These are phyloP conservation scores for Cyclocybe cylindracea DNA, from an alignment of 768 basidiomycete genomes.

Conservation along the genomic window DNA sequence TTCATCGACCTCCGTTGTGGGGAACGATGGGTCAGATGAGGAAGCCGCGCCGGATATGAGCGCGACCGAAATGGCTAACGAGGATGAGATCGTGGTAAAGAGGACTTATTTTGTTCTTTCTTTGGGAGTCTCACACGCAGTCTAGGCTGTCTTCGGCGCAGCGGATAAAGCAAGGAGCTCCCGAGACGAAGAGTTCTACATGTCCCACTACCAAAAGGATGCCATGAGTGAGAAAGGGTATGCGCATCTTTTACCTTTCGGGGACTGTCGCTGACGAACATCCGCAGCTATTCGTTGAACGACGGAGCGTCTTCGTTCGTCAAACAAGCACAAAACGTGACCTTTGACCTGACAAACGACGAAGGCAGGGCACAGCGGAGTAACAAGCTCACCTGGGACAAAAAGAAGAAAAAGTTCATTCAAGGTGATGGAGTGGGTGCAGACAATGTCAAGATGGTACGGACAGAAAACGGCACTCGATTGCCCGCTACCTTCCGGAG, in stretches of 20 bases:
- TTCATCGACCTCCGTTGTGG: constrained; percentile 30
- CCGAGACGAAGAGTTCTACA: constrained; percentile 85
- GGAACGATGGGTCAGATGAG: constrained; percentile 36
- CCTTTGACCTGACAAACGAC: constrained; percentile 84
- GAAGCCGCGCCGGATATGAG: constrained; percentile 31
- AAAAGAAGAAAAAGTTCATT: constrained; percentile 93
- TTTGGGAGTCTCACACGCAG: neutral
- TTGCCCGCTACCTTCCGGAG: constrained; percentile 91
- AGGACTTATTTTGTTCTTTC: neutral
- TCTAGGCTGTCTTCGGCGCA: constrained; percentile 68
- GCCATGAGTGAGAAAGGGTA: constrained; percentile 90
- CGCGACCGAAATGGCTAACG: constrained; percentile 70
- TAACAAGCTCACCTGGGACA: constrained; percentile 86
- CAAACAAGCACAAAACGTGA: constrained; percentile 75
- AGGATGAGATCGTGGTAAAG: constrained; percentile 71
- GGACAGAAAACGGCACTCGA: constrained; percentile 88
- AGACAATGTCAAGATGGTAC: constrained; percentile 92
- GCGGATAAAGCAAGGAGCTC: constrained; percentile 53
- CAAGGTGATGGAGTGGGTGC: constrained; percentile 83
- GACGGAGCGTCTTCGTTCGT: constrained; percentile 89
- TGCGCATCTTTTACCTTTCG: constrained; percentile 15
- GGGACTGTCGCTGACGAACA: neutral
- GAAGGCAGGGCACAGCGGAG: constrained; percentile 62
- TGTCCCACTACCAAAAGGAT: constrained; percentile 90
- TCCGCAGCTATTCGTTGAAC: constrained; percentile 76